phyloP scores from a whole-genome alignment of 768 basidiomycete species.

The Pleurotus ostreatus region DNA sequence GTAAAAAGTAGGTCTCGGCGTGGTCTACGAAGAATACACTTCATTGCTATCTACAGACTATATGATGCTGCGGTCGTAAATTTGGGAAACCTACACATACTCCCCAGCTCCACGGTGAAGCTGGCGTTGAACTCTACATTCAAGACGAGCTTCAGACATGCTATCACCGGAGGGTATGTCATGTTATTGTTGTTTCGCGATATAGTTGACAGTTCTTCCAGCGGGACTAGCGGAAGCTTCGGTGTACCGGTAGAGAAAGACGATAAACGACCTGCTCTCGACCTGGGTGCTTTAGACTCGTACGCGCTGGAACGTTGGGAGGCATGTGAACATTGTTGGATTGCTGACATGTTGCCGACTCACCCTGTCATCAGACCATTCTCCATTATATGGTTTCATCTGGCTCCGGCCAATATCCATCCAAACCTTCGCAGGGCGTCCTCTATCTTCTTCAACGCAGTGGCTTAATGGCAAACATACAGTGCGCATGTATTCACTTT shows the following conservation, averaged over 20 bases:
- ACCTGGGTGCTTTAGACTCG: slow-evolving; percentile 63
- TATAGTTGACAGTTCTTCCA: slow-evolving; percentile 21
- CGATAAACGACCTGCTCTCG: slow-evolving; percentile 50
- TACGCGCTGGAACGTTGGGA: slow-evolving; percentile 91
- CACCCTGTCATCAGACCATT: slow-evolving; percentile 61
- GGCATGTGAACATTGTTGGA: slow-evolving; percentile 35
- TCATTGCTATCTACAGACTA: slow-evolving; percentile 35
- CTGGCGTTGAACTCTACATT: slow-evolving; percentile 70
- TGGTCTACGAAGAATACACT: not conserved
- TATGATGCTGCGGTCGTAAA: slow-evolving; percentile 68
- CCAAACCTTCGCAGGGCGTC: slow-evolving; percentile 79
- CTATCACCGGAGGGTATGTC: slow-evolving; percentile 81
- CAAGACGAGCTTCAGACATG: slow-evolving; percentile 75
- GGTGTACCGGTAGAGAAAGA: slow-evolving; percentile 71
- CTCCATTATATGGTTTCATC: slow-evolving; percentile 98
- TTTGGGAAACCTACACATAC: slow-evolving; percentile 65
- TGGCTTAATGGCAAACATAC: slow-evolving; percentile 75
- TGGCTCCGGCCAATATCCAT: slow-evolving; percentile 68
- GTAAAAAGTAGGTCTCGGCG: slow-evolving; percentile 52
- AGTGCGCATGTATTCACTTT: slow-evolving; percentile 38
- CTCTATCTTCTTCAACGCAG: slow-evolving; percentile 79
- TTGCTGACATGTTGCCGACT: not conserved
- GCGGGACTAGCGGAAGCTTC: slow-evolving; percentile 78
- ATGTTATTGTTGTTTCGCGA: not conserved
- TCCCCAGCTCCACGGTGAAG: slow-evolving; percentile 56